Evolutionary conservation across 2,329 filamentous ascomycete genomes (phyloP), one percentile per base, ranked within the genome.

Genomic region (Pyrenochaeta sp.): DNA sequence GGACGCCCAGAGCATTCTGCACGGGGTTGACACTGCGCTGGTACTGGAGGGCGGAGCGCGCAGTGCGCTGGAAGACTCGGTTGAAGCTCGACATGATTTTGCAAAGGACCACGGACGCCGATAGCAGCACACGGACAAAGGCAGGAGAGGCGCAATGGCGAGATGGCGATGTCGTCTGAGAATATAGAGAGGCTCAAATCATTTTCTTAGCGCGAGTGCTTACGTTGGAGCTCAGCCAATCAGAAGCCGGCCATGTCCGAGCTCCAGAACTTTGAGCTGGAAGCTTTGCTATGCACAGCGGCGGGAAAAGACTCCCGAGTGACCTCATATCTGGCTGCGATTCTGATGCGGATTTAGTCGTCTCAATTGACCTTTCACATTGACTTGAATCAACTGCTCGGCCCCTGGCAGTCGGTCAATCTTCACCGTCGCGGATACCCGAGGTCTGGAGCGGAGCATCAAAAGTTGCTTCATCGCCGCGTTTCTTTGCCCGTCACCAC

Each of bases 31-130:
- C 79, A 71, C 80, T 57, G 48, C 61, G 84, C 71, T 85, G 82
- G 66, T 83, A 80, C 73, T 83, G 80, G 69, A 94, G 79, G 62
- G 89, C 86, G 63, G 83, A 80, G 69, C 90, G 87, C 74, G 89
- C 87, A 59, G 90, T 88, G 79, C 89, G 88, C 77, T 94, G 74
- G 67, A 96, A 86, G 65, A 90, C 87, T 75, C 90, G 86, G 72
- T 90, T 83, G 70, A 94, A 85, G 69, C 83, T 82, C 75, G 90
- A 86, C 89, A 95, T 96, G 69, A 74, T 88, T 78, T 60, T 51
- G 51, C 53, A 43, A 56, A 59, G 56, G 44, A 56, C 32, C 48
- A 49, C 51, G 28, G 20, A 46, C 55, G 50, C 47, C 51, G 41
- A 35, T 45, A 61, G 44, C 36, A 56, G 56, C 49, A 51, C 41